Conservation (phyloP, 2,329 filamentous ascomycete species). For the Clonostachys solani region DNA sequence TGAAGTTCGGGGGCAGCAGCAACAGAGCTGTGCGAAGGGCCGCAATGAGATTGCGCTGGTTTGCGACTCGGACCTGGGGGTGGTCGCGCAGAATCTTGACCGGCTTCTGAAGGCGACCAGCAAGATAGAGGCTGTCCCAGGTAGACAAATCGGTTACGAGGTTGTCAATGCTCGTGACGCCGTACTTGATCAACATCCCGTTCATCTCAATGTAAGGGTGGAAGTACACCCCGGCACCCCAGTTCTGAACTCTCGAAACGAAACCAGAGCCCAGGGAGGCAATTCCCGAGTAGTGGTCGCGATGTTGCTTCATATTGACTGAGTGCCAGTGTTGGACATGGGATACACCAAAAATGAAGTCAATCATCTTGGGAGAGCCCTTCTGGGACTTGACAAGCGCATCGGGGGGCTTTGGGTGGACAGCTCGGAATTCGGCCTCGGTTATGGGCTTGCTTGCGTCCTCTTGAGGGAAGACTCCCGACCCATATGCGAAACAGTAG, state of each 20-base stretch:
- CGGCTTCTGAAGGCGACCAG: conserved; percentile 91
- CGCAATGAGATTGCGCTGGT: conserved; percentile 92
- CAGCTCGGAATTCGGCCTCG: conserved; percentile 52
- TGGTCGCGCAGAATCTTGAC: conserved; percentile 97
- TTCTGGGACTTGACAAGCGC: conserved; percentile 83
- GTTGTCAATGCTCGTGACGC: conserved; percentile 90
- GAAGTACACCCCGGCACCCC: conserved; percentile 95
- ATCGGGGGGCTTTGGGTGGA: conserved; percentile 78
- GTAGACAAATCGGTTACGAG: conserved; percentile 80
- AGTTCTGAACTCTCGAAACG: conserved; percentile 83
- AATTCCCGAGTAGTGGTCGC: conserved; percentile 86
- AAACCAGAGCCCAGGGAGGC: conserved; percentile 79
- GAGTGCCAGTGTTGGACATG: conserved; percentile 97
- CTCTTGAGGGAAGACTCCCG: conserved; percentile 88
- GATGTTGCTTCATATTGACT: conserved; percentile 83
- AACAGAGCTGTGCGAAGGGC: conserved; percentile 87
- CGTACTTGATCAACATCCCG: conserved; percentile 95
- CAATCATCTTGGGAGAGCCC: conserved; percentile 91
- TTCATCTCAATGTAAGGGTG: conserved; percentile 94
- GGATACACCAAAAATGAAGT: conserved; percentile 95
- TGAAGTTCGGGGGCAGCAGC: conserved; percentile 78
- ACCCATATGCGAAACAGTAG: conserved; percentile 96
- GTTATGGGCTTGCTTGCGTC: conserved; percentile 46
- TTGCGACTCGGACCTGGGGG: conserved; percentile 84
- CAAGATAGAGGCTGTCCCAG: conserved; percentile 96